Evolutionary conservation across 1,139 yeast species (phyloP), one percentile per base, ranked within the genome.

Genomic region (Diutina ranongensis): DNA sequence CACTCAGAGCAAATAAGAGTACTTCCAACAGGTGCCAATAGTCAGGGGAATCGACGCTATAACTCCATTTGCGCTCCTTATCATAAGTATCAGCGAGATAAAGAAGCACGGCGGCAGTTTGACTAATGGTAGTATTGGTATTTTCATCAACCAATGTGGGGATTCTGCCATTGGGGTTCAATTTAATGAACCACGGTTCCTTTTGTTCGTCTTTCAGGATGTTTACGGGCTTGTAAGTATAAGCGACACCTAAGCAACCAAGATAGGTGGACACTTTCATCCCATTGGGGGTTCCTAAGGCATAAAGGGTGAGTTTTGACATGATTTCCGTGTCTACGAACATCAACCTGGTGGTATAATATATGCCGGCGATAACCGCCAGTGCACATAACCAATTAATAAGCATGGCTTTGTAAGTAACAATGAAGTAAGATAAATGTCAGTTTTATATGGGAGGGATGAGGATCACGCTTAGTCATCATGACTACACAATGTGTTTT

Each of bases 81-180:
- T 79, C 85, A 56, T 74, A 79, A 49, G 71, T 74, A 49, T 76
- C 82, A 45, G 71, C 76, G 44, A 79, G 58, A 53, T 77, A 79
- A 50, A 66, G 63, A 58, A 79, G 56, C 49, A 79, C 78, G 16
- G 83, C 82, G 21, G 73, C 83, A 33, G 80, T 67, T 59, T 80
- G 85, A 54, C 71, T 68, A 44, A 79, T 54, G 13, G 68, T 59
- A 19, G 69, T 61, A 8, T 74, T 75, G 16, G 70, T 60, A 34
- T 58, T 58, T 45, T 65, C 63, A 54, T 77, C 80, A 3, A 68
- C 66, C 19, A 80, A 57, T 1, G 77, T 68, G 16, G 86, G 86
- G 47, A 79, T 75, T 51, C 80, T 65, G 15, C 85, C 84, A 54
- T 79, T 78, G 25, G 81, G 80, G 55, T 79, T 77, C 53, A 76